Evolutionary conservation across 1,284 basidiomycete species (phyloP), one percentile per base, ranked within the genome.

Genomic region (Melampsora abietis-canadensis): DNA sequence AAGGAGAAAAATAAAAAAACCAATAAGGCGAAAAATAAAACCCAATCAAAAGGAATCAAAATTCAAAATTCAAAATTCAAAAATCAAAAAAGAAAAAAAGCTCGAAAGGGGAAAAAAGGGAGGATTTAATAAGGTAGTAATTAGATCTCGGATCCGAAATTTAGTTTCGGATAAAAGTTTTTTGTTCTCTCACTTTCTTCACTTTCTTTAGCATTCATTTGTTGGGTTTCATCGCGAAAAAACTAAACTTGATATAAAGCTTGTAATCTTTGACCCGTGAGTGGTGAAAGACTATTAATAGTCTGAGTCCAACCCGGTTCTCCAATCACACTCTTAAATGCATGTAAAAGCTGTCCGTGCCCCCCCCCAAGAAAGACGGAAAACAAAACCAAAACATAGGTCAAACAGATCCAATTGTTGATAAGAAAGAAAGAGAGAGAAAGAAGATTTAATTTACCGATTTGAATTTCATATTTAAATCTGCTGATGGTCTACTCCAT

Each of bases 401-500:
- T 19, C 21, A 51, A 4, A 4, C 48, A 19, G 15, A 19, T 46
- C 59, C 47, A 62, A 67, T 75, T 30, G 34, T 62, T 62, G 60
- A 44, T 7, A 31, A 37, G 5, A 17, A 4, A 21, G n/a, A 37
- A 47, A 24, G 19, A 15, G 21, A 51, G 17, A 48, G 17, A 34
- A 21, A 19, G 40, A 48, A 57, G n/a, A 17, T 27, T 46, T 76
- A 77, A 77, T 80, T 80, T 0, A 79, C 80, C 77, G 81, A 81
- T 68, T 82, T 79, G 73, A 82, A 77, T 62, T 80, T 80, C 34
- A 88, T 87, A 82, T 94, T 92, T 68, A 97, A 86, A 82, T 94
- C 91, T 15, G 87, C 85, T 0, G 92, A 95, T 0, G 94, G 94
- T 74, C 88, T 87, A 76, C 89, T 90, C 94, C 94, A 97, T 77